Evolutionary conservation across 768 basidiomycete species (phyloP).

Genomic region (Leccinum uliginosum): DNA sequence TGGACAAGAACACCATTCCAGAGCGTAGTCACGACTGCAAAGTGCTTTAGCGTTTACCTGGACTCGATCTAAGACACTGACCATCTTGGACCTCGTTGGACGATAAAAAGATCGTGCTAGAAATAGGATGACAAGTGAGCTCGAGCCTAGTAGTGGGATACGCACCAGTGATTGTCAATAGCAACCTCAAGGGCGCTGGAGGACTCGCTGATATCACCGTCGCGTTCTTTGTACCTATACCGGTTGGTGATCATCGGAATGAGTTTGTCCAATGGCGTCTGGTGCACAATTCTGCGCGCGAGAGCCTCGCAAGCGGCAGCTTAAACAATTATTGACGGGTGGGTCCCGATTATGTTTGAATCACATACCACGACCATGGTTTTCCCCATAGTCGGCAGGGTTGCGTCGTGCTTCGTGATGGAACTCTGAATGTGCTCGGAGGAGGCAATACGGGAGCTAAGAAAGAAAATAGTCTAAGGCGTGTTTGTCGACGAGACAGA

Average conservation of each 20-base stretch:
- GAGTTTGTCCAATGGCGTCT: conserved; percentile 57
- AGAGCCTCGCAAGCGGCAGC: conserved; percentile 82
- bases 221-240: conserved; percentile 63
- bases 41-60: conserved; percentile 5
- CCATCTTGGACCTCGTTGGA: conserved; percentile 83
- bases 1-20: conserved; percentile 86
- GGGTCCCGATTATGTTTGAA: background rate
- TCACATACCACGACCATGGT: conserved; percentile 64
- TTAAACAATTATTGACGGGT: conserved; percentile 25
- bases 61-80: conserved; percentile 26
- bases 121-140: background rate
- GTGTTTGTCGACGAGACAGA: background rate
- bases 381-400: conserved; percentile 85
- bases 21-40: conserved; percentile 68
- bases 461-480: background rate
- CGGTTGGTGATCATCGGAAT: conserved; percentile 73
- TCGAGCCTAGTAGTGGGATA: background rate
- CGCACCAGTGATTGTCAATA: conserved; percentile 86
- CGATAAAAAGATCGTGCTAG: conserved; percentile 77
- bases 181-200: conserved; percentile 82
- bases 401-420: conserved; percentile 77
- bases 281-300: conserved; percentile 76
- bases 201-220: conserved; percentile 73
- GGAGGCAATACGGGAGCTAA: conserved; percentile 78
- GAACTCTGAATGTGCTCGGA: conserved; percentile 76